phyloP scores from a whole-genome alignment of 352 stramenopile genomes.

The Phytophthora sp. region DNA sequence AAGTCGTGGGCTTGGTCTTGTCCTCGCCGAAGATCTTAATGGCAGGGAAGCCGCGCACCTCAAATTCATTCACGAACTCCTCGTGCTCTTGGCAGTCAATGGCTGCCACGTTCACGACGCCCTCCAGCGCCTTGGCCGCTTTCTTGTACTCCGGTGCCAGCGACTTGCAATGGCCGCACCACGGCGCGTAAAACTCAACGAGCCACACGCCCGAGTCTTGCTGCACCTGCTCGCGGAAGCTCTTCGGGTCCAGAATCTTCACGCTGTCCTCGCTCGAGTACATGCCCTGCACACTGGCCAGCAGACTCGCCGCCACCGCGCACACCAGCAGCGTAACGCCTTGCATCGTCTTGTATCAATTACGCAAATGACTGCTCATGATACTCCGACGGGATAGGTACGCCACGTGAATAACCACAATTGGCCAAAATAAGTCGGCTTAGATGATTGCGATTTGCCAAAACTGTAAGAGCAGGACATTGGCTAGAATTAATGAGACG shows the following conservation, averaged over 20 bases:
- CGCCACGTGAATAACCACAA: slow-evolving; percentile 34
- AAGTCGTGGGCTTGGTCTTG: slow-evolving; percentile 79
- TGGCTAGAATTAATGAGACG: too few relatives aligned
- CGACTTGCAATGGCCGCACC: slow-evolving; percentile 95
- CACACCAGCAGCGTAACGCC: slow-evolving; percentile 29
- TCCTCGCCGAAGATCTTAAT: slow-evolving; percentile 94
- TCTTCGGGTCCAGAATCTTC: slow-evolving; percentile 74
- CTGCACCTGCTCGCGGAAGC: slow-evolving; percentile 72
- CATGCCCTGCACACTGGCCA: slow-evolving; percentile 47
- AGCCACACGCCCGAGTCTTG: slow-evolving; percentile 88
- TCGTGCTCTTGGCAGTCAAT: slow-evolving; percentile 87
- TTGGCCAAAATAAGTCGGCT: slow-evolving; percentile 37
- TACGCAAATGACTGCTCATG: slow-evolving; percentile 17
- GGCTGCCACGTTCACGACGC: slow-evolving; percentile 91
- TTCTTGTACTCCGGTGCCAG: slow-evolving; percentile 93
- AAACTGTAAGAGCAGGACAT: not conserved
- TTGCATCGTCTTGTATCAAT: slow-evolving; percentile 25
- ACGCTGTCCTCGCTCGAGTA: slow-evolving; percentile 74
- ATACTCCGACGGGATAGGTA: slow-evolving; percentile 10
- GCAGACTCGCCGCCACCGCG: slow-evolving; percentile 41
- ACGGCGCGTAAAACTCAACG: slow-evolving; percentile 96
- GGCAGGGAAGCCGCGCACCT: slow-evolving; percentile 92
- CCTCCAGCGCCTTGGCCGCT: slow-evolving; percentile 86
- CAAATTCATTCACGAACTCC: slow-evolving; percentile 86
- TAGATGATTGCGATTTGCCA: not conserved